Percentiles rank a stretch among this genome's conserved stretches.
Evolutionary conservation across 2,329 filamentous ascomycete genomes (phyloP).

Genomic region (Xylaria sp.): DNA sequence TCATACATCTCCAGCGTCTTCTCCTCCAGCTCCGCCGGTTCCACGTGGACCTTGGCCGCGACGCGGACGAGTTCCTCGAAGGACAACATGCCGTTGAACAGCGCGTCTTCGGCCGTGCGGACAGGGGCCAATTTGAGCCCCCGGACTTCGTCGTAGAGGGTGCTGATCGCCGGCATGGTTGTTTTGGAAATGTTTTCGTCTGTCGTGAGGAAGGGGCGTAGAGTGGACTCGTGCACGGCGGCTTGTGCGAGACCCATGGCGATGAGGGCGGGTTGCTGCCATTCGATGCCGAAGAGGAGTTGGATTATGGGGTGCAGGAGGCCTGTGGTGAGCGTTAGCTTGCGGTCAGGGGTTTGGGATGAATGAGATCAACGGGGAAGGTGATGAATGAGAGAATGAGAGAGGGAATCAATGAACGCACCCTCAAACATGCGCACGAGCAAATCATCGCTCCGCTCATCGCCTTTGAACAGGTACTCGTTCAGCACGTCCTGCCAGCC

Average conservation of each 20-base stretch:
- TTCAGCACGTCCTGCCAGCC: slow-evolving; percentile 58
- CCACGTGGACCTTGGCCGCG: slow-evolving; percentile 54
- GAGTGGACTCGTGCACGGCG: slow-evolving; percentile 59
- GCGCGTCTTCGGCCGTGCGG: slow-evolving; percentile 49
- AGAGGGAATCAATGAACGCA: slow-evolving; percentile 26
- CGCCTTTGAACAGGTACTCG: slow-evolving; percentile 64
- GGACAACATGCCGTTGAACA: too few relatives aligned
- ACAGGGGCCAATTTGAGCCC: slow-evolving; percentile 50
- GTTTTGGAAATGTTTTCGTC: slow-evolving; percentile 44
- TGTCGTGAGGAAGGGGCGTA: slow-evolving; percentile 48
- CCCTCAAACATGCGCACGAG: slow-evolving; percentile 62
- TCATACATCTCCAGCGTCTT: slow-evolving; percentile 63
- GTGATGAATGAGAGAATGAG: neutral
- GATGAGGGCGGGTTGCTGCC: slow-evolving; percentile 72
- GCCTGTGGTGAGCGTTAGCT: slow-evolving; percentile 36
- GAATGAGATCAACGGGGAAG: neutral
- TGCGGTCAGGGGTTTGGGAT: neutral
- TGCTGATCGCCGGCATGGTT: slow-evolving; percentile 43
- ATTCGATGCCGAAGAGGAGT: slow-evolving; percentile 79
- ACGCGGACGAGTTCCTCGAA: slow-evolving; percentile 57
- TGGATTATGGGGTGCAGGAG: slow-evolving; percentile 79
- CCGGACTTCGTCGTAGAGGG: slow-evolving; percentile 57
- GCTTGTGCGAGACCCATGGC: slow-evolving; percentile 75
- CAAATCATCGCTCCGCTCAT: slow-evolving; percentile 62
- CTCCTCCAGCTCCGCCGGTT: slow-evolving; percentile 51